phyloP scores from a whole-genome alignment of 1,284 basidiomycete species.

The Trichosporon sp. region DNA sequence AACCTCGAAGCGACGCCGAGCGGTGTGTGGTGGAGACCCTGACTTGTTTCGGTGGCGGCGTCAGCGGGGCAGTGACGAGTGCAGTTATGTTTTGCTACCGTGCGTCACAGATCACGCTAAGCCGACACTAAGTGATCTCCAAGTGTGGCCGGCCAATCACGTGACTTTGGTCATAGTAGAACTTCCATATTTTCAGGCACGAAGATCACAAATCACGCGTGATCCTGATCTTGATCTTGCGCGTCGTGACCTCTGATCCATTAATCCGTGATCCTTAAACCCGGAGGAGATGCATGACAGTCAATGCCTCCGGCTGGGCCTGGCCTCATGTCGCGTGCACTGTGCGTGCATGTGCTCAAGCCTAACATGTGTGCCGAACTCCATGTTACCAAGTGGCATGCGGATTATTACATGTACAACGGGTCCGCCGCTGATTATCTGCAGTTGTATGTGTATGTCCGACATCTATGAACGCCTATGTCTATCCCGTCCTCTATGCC shows the following conservation, averaged over 20 bases:
- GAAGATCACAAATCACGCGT: neutral
- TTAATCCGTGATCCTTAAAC: neutral
- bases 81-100: slow-evolving; percentile 11
- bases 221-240: slow-evolving; percentile 8
- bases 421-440: slow-evolving; percentile 3
- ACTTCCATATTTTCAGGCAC: neutral
- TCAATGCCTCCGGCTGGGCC: neutral
- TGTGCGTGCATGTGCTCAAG: neutral
- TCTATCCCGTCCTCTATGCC: neutral
- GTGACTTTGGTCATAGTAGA: neutral
- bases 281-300: neutral
- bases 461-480: neutral
- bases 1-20: neutral
- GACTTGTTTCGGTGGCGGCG: neutral
- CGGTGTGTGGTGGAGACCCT: neutral
- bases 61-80: slow-evolving; percentile 8
- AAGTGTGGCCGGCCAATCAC: neutral
- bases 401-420: slow-evolving; percentile 8
- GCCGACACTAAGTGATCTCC: neutral
- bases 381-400: neutral
- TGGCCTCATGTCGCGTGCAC: neutral
- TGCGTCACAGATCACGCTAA: neutral
- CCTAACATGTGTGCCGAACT: neutral
- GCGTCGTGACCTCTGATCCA: neutral
- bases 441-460: neutral